Percentiles rank a stretch among this genome's conserved stretches.
phyloP scores from a whole-genome alignment of 192 early-diverging fungal genomes.

The Martensiomyces pterosporus region DNA sequence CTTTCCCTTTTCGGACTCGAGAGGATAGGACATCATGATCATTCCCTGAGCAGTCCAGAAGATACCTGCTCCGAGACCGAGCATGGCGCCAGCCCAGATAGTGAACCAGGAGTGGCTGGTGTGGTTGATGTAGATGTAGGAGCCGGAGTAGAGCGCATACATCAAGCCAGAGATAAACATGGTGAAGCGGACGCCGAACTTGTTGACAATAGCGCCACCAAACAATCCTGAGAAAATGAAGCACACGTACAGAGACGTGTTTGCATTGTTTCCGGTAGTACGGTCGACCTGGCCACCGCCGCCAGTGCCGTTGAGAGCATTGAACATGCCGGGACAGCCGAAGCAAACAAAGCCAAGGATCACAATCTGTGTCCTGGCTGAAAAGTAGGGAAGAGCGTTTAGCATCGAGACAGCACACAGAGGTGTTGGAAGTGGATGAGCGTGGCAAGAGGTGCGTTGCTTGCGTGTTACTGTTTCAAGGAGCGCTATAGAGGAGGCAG shows the following conservation, averaged over 20 bases:
- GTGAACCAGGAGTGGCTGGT: constrained; percentile 33
- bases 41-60: constrained; percentile 21
- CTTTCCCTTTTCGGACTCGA: background rate
- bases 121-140: constrained; percentile 46
- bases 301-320: background rate
- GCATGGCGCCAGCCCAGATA: constrained; percentile 13
- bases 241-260: background rate
- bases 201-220: background rate
- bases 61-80: constrained; percentile 12
- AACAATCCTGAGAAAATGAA: background rate
- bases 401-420: no score
- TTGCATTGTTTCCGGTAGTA: background rate
- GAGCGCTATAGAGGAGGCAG: no score
- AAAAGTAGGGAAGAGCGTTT: background rate
- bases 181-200: constrained; percentile 54
- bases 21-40: background rate
- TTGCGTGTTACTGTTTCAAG: no score
- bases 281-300: background rate
- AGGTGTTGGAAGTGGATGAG: no score
- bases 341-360: background rate
- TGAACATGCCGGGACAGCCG: background rate
- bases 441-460: no score
- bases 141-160: constrained; percentile 66
- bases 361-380: constrained; percentile 1
- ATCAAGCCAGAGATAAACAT: constrained; percentile 57